Base-by-base conservation (phyloP, 345 rosid species). In the Brassica rapa region DNA sequence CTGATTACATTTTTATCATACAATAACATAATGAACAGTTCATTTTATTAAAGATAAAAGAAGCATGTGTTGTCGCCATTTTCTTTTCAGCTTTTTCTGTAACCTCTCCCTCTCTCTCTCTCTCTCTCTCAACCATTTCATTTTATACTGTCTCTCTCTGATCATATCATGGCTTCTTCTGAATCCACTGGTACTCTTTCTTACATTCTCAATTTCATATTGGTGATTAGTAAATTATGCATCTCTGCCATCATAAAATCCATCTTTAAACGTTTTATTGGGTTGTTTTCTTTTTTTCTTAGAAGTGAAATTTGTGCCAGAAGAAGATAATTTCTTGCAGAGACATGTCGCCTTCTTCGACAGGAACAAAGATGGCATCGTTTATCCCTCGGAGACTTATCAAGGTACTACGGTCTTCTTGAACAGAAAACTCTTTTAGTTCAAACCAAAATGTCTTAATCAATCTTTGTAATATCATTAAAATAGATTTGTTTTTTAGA, bases 311-410 rank as follows among this genome's bases (percentile, higher is more conserved):
- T 80, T 80, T 70, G 83, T 70, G 19, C 83, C 83, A 59, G 83
- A 80, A 60, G 79, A 80, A 56, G 83, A 80, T 64, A 84, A 82
- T 69, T 78, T 83, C 80, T 81, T 93, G 79, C 94, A 91, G 74
- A 89, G 81, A 76, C 98, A 93, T 64, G 98, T 79, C 0, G 85
- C 94, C 66, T 93, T 91, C 84, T 93, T 93, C 68, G 98, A 93
- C 21, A 79, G 85, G 80, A 87, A 93, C 77, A 79, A 86, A 46
- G 98, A 91, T 61, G 98, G 98, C 0, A 5, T 89, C 19, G 83
- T 93, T 39, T 90, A 93, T 78, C 97, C 95, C 1, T 90, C 87
- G 71, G 98, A 93, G 78, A 93, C 97, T 19, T 91, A 79, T 51
- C 75, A 84, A 86, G 98, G 98, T 83, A 55, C 32, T 9, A 51